A percentile compares a stretch with the other conserved stretches of the same genome.
phyloP scores from a whole-genome alignment of 2,329 filamentous ascomycete species.

The Aureobasidium uvarum region DNA sequence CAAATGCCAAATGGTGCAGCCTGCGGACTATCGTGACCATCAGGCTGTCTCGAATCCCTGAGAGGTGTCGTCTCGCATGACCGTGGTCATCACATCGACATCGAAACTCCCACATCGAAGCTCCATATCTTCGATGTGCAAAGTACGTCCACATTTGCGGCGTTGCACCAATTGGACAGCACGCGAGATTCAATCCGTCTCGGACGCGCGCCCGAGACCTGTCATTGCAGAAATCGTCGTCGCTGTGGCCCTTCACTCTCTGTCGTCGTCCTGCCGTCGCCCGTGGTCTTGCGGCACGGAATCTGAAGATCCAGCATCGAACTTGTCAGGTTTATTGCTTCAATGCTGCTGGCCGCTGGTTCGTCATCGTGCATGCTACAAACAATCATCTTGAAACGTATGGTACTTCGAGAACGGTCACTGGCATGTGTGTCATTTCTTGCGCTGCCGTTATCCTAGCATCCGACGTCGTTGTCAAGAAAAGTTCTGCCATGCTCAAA shows the following conservation, averaged over 20 bases:
- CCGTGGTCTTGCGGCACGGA: too few species aligned
- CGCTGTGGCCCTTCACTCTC: background rate
- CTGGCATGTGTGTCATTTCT: background rate
- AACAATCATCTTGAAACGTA: background rate
- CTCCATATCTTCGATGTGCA: background rate
- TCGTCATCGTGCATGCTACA: slow-evolving; percentile 2
- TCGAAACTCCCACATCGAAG: background rate
- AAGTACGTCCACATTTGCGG: background rate
- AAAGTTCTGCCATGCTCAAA: background rate
- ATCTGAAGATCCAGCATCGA: background rate
- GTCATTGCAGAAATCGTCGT: background rate
- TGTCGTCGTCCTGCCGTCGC: background rate
- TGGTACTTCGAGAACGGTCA: background rate
- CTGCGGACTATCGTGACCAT: background rate
- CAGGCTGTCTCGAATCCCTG: background rate
- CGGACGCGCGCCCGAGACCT: background rate
- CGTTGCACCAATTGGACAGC: background rate
- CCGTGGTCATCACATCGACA: background rate
- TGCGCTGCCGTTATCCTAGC: background rate
- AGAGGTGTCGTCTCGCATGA: background rate
- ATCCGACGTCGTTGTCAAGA: background rate
- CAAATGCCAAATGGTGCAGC: background rate
- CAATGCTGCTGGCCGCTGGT: background rate
- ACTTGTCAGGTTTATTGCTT: background rate
- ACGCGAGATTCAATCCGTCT: background rate